Evolutionary conservation across 2,329 filamentous ascomycete species (phyloP).

Genomic region (Metarhizium humberi): DNA sequence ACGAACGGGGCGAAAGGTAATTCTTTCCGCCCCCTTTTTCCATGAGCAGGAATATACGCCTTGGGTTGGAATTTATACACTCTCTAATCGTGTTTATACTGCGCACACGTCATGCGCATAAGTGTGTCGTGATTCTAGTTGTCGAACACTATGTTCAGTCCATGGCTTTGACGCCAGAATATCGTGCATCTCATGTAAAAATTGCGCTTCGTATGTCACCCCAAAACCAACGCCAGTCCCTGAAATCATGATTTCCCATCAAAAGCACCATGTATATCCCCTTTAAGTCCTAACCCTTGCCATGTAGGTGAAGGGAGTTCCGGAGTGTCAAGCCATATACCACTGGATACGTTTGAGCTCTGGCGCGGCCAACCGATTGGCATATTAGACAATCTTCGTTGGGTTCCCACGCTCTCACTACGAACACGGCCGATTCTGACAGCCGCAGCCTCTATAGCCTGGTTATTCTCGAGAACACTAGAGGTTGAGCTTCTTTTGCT

Average conservation of each 20-base stretch:
- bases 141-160: not conserved
- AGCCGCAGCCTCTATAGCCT: slow-evolving; percentile 6
- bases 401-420: slow-evolving; percentile 8
- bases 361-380: slow-evolving; percentile 25
- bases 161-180: not conserved
- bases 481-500: slow-evolving; percentile 14
- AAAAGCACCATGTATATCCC: not conserved
- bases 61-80: not conserved
- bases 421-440: slow-evolving; percentile 13
- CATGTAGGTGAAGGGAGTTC: not conserved
- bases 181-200: not conserved
- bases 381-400: slow-evolving; percentile 24
- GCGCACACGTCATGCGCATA: not conserved
- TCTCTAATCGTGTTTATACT: not conserved
- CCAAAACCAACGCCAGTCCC: not conserved
- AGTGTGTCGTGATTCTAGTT: not conserved
- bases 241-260: not conserved
- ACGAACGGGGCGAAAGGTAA: not conserved
- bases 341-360: not conserved
- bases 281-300: not conserved
- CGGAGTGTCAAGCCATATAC: not conserved
- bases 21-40: not conserved
- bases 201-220: not conserved
- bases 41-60: too few species aligned
- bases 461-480: slow-evolving; percentile 11